These are phyloP conservation scores for Phytophthora hibernalis DNA, from an alignment of 352 stramenopile species.

Conservation along the genomic window DNA sequence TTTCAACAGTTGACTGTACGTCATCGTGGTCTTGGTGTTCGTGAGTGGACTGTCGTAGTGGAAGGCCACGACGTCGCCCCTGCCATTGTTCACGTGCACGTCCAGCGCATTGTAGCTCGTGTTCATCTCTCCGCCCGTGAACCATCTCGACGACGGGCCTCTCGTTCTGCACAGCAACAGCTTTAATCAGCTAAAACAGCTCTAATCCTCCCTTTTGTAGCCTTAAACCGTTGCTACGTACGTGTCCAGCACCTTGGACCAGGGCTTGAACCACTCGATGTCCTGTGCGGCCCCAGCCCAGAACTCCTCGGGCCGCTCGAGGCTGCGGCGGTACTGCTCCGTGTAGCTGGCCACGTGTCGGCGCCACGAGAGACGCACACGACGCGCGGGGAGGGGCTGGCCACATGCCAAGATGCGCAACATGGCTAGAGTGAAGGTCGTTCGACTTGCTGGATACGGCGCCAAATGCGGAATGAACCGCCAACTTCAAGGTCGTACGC, in stretches of 20 bases:
- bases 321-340: conserved; percentile 50
- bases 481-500: conserved; percentile 33
- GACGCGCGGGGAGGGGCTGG: conserved; percentile 3
- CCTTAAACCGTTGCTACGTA: conserved; percentile 18
- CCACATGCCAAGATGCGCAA: conserved; percentile 9
- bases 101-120: conserved; percentile 76
- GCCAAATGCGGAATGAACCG: conserved; percentile 34
- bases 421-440: conserved; percentile 31
- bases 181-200: neutral
- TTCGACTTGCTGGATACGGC: conserved; percentile 1
- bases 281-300: conserved; percentile 60
- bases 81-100: conserved; percentile 59
- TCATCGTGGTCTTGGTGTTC: conserved; percentile 62
- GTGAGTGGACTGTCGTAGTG: conserved; percentile 73
- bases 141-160: conserved; percentile 54
- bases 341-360: conserved; percentile 45
- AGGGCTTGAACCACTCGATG: conserved; percentile 65
- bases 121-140: conserved; percentile 69
- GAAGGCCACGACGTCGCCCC: conserved; percentile 61
- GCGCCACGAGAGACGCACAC: neutral
- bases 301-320: conserved; percentile 54
- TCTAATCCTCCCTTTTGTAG: neutral
- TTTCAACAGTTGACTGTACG: conserved; percentile 79
- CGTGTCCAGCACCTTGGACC: conserved; percentile 50
- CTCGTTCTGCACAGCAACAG: conserved; percentile 26